Conservation (phyloP, 1,284 basidiomycete genomes). For the Termitomyces sp. region DNA sequence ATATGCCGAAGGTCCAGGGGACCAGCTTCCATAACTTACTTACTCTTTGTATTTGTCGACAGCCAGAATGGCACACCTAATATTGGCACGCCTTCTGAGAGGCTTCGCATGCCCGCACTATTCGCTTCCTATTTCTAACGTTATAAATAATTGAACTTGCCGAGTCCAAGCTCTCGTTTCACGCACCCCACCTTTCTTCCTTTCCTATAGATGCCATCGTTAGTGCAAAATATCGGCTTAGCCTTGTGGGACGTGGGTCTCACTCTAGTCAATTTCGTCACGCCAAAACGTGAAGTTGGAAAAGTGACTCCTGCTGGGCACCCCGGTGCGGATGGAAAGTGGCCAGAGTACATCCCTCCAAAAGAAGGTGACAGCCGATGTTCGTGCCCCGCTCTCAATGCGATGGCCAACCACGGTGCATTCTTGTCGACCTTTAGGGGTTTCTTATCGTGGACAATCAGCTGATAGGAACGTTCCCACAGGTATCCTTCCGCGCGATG, state of each 20-base stretch:
- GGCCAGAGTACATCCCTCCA: constrained; percentile 62
- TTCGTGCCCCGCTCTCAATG: constrained; percentile 68
- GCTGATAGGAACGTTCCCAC: constrained; percentile 3
- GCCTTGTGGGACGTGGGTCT: constrained; percentile 53
- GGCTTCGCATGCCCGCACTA: neutral
- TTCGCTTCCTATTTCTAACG: constrained; percentile 4
- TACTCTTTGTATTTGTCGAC: too few relatives aligned
- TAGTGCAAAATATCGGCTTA: constrained; percentile 27
- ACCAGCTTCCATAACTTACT: too few relatives aligned
- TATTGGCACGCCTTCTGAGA: too few relatives aligned
- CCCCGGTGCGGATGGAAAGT: constrained; percentile 58
- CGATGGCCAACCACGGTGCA: constrained; percentile 38
- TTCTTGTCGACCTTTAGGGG: neutral
- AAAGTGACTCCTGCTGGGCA: constrained; percentile 52
- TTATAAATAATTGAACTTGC: neutral
- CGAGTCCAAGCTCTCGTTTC: neutral
- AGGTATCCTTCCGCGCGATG: constrained; percentile 68
- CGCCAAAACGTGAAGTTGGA: constrained; percentile 44
- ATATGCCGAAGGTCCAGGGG: too few relatives aligned
- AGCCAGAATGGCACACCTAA: too few relatives aligned
- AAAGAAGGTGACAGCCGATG: constrained; percentile 60
- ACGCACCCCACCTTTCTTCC: neutral
- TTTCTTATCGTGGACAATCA: neutral
- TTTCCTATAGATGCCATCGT: neutral
- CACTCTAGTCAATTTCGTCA: constrained; percentile 50